Evolutionary conservation across 345 rosid species (phyloP).

Genomic region (Capsella bursapastoris): DNA sequence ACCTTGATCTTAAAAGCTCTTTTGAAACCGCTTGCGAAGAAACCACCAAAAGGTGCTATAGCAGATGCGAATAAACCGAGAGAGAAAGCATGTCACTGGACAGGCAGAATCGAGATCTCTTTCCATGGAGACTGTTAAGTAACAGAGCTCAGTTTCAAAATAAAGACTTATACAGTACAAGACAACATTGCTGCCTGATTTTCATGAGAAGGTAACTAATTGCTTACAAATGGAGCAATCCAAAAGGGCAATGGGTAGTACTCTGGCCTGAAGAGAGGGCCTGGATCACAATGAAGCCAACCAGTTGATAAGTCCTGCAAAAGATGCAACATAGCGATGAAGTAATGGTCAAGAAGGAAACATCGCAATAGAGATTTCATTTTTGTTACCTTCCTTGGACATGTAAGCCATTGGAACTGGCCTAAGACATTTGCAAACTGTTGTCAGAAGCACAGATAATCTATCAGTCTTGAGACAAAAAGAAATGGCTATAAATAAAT

Average conservation of each 20-base stretch:
- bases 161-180: slow-evolving; percentile 15
- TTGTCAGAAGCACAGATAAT: slow-evolving; percentile 35
- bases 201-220: neutral
- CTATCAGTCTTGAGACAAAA: slow-evolving; percentile 19
- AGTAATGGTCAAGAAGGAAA: neutral
- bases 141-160: neutral
- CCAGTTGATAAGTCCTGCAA: slow-evolving; percentile 86
- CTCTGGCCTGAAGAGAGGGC: slow-evolving; percentile 80
- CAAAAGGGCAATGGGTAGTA: slow-evolving; percentile 56
- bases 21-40: slow-evolving; percentile 96
- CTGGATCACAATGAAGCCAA: slow-evolving; percentile 95
- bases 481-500: neutral
- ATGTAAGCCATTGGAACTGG: slow-evolving; percentile 84
- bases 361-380: neutral
- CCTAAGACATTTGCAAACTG: slow-evolving; percentile 87
- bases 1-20: slow-evolving; percentile 98
- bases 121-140: slow-evolving; percentile 79
- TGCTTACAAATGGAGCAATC: slow-evolving; percentile 68
- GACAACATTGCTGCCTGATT: neutral
- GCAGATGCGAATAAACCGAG: slow-evolving; percentile 92
- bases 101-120: slow-evolving; percentile 74
- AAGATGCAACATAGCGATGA: neutral
- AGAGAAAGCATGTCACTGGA: slow-evolving; percentile 92
- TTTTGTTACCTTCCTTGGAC: slow-evolving; percentile 82
- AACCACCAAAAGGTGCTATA: slow-evolving; percentile 98